Percentiles rank a stretch among this genome's conserved stretches.
Evolutionary conservation across 1,139 yeast species (phyloP).

Genomic region (Lizanozyma gosingica): DNA sequence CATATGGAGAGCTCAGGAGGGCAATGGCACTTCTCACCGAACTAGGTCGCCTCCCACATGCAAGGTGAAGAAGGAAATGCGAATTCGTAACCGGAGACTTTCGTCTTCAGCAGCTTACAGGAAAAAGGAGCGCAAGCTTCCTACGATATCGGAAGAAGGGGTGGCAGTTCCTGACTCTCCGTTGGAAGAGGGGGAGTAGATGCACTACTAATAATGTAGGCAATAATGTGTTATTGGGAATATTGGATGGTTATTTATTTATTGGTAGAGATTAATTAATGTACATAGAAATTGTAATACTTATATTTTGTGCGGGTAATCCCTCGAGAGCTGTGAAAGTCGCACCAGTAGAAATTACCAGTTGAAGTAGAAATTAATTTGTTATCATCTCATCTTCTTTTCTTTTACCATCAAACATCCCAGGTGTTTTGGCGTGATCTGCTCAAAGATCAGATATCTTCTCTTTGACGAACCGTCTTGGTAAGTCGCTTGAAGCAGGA

Average conservation of each 20-base stretch:
- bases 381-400: too few relatives aligned
- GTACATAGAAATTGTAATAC: neutral
- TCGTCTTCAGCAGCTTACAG: neutral
- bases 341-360: too few relatives aligned
- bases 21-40: too few relatives aligned
- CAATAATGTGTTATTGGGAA: too few relatives aligned
- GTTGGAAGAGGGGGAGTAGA: neutral
- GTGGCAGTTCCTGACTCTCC: neutral
- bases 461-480: slow-evolving; percentile 37
- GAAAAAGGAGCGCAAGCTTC: neutral
- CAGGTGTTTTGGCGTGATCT: slow-evolving; percentile 15
- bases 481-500: slow-evolving; percentile 31
- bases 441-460: slow-evolving; percentile 24
- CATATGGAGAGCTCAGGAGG: neutral
- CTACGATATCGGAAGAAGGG: neutral
- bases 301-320: neutral
- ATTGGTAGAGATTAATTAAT: too few relatives aligned
- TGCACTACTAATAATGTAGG: too few relatives aligned
- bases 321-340: too few relatives aligned
- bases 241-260: too few relatives aligned
- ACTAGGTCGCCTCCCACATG: neutral
- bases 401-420: slow-evolving; percentile 3
- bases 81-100: neutral
- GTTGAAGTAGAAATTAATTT: too few relatives aligned
- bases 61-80: neutral